Evolutionary conservation across 345 rosid genomes (phyloP), one percentile per base, ranked within the genome.

Genomic region (Nephelium lappaceum): DNA sequence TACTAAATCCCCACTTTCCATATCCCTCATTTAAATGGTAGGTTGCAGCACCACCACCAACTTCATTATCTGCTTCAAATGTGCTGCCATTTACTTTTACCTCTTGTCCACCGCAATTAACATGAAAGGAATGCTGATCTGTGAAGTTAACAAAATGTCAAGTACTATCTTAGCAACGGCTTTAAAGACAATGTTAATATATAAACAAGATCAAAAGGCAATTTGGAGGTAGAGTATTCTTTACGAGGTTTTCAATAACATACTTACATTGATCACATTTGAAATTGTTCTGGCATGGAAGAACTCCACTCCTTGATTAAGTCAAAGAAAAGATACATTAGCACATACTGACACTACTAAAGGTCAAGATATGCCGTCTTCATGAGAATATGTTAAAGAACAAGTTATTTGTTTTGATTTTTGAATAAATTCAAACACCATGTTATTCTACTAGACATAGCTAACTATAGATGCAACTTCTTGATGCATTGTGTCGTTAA

Each of bases 191-290:
- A 66, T 39, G 47, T n/a, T 23, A 19, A 67, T 41, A 16, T 14
- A 51, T 51, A 6, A 11, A 43, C 49, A 43, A 43, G 10, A 43
- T 43, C 1, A 43, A 43, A 43, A 43, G 49, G 57, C 19, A 14
- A 51, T 42, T 60, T 61, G 23, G 23, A 41, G 69, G 18, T 61
- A 38, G 63, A 11, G 15, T 73, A 73, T 15, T 73, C n/a, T 27
- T 41, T 21, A 45, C 6, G 19, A 8, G 43, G 71, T 69, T 41
- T 45, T 39, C 19, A 36, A 73, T 43, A 68, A 76, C 71, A 75
- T 75, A 84, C 90, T 87, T 87, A 92, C 97, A 87, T 70, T n/a
- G 75, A 79, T 83, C 84, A 76, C 97, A 92, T 60, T 72, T 82
- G 76, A 88, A 84, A 81, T 84, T 79, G 41, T 83, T 81, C 84